Evolutionary conservation across 495 filamentous ascomycete genomes (phyloP), one percentile per base, ranked within the genome.

Genomic region (Stereocaulon alpinum): DNA sequence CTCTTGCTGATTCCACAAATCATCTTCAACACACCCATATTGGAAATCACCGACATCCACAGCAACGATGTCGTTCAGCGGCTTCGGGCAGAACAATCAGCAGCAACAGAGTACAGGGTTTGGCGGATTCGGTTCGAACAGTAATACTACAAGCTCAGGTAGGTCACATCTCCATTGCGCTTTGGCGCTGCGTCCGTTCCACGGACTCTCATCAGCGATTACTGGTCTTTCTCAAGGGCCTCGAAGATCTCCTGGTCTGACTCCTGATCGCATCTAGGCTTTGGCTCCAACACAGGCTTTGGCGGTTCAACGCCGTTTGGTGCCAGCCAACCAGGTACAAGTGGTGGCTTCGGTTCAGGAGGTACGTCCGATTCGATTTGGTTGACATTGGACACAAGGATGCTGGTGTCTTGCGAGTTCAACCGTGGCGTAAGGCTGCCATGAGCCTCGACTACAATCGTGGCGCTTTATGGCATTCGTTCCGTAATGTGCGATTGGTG

Each of bases 51-150:
- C 24, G 27, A 34, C 22, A 44, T 40, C 41, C 15, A 57, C 50
- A 40, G 40, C 20, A n/a, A 61, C 34, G 57, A 78, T 77, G 74
- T 74, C 74, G 67, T 76, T 76, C 69, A 70, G 78, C 66, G 72
- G 79, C 66, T 86, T 86, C 70, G 83, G 83, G 67, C 74, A 80
- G 64, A 81, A 76, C 61, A 82, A 81, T 66, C 72, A 78, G 42
- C 62, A 70, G 47, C 68, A 68, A 52, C 73, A 78, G 61, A 77
- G 75, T 56, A 74, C 74, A 62, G 79, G 76, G 58, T 81, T 78
- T 67, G 74, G 76, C 30, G 76, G 74, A 32, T 79, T 86, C 68
- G 81, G 82, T 57, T 61, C 76, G 18, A 83, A 74, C 67, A 80
- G 74, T 64, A 79, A 76, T 61, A 69, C 66, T 59, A 69, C 71